Conservation (phyloP, 2,329 filamentous ascomycete genomes). For the Chaetomium sp. region DNA sequence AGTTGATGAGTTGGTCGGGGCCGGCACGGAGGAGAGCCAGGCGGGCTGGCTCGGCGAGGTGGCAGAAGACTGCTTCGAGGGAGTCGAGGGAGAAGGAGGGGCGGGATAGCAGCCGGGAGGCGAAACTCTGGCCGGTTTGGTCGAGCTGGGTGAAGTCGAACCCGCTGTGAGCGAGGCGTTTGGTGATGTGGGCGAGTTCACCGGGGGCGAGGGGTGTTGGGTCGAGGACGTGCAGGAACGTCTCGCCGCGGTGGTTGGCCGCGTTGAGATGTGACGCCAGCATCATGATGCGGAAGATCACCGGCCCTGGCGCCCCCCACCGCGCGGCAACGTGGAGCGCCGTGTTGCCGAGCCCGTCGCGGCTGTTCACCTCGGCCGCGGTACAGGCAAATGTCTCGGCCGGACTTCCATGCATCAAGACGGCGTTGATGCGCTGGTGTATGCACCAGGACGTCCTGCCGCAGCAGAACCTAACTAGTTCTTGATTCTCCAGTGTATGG, state of each 20-base stretch:
- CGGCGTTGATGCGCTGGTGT: conserved; percentile 26
- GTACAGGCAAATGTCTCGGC: conserved; percentile 22
- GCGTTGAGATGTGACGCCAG: not conserved
- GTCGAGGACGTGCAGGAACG: conserved; percentile 23
- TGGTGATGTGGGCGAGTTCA: conserved; percentile 15
- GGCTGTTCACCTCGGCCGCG: conserved; percentile 18
- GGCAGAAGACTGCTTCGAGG: conserved; percentile 7
- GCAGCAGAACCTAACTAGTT: conserved; percentile 26
- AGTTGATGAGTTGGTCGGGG: not conserved
- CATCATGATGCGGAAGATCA: conserved; percentile 21
- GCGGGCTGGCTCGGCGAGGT: not conserved
- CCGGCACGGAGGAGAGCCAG: not conserved
- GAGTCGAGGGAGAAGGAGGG: conserved; percentile 11
- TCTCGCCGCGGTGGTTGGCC: conserved; percentile 20
- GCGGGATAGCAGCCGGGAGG: conserved; percentile 7
- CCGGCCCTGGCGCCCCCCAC: conserved; percentile 21
- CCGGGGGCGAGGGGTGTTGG: not conserved
- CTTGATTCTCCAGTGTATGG: conserved; percentile 24
- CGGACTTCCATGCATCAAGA: conserved; percentile 18
- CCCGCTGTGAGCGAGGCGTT: conserved; percentile 12
- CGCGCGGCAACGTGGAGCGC: conserved; percentile 25
- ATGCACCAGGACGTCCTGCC: conserved; percentile 24
- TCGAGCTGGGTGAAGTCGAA: conserved; percentile 22
- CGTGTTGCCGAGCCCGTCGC: conserved; percentile 24
- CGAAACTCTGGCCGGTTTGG: conserved; percentile 7